Conservation (phyloP, 2,329 filamentous ascomycete species). For the Penicillium sp. region DNA sequence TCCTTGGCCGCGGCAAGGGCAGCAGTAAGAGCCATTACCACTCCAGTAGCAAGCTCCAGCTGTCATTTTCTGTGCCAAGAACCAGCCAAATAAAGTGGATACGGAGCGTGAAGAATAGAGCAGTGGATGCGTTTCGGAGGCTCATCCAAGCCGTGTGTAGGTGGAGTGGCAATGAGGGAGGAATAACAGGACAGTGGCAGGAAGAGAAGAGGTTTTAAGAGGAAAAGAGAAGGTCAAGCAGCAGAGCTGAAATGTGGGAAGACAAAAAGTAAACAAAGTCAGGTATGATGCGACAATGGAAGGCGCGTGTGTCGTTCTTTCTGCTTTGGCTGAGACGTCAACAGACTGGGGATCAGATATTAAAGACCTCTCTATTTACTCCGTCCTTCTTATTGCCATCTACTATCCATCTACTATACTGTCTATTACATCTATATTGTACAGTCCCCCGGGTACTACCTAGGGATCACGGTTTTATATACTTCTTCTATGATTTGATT, state of each 20-base stretch:
- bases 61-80: not conserved
- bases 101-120: not conserved
- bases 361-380: not conserved
- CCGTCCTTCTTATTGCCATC: not conserved
- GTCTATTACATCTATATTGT: not conserved
- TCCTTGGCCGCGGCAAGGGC: not conserved
- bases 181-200: too few species aligned
- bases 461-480: not conserved
- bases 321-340: not conserved
- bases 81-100: too few species aligned
- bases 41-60: not conserved
- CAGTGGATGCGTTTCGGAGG: not conserved
- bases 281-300: not conserved
- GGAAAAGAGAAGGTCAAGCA: too few species aligned
- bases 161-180: not conserved
- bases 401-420: not conserved
- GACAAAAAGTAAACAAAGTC: not conserved
- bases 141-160: not conserved
- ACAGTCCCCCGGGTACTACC: too few species aligned
- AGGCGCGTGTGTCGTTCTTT: not conserved
- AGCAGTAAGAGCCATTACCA: not conserved
- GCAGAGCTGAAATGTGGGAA: not conserved
- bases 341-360: not conserved
- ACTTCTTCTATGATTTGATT: not conserved
- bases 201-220: too few species aligned